Conservation (phyloP, 108 stramenopile species). For the Bacterosira constricta region DNA sequence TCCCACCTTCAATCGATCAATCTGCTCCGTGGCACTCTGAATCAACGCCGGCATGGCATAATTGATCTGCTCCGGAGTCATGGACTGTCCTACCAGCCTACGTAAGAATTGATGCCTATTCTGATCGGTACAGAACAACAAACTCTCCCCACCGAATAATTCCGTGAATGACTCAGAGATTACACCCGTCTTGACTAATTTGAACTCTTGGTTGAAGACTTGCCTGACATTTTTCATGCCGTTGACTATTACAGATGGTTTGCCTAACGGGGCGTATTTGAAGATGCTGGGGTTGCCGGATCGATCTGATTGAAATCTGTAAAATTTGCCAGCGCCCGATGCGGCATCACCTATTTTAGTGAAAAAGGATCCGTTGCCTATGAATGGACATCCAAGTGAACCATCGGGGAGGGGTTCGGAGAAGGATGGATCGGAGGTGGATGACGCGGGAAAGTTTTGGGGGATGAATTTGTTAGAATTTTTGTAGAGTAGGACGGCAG, state of each 20-base stretch:
- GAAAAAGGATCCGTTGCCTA: constrained; percentile 10
- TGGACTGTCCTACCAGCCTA: constrained; percentile 33
- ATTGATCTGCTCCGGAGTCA: constrained; percentile 42
- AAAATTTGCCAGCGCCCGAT: constrained; percentile 41
- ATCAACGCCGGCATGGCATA: constrained; percentile 38
- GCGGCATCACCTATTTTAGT: constrained; percentile 4
- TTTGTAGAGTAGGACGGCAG: constrained; percentile 19
- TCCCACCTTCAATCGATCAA: constrained; percentile 19
- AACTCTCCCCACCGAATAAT: constrained; percentile 21
- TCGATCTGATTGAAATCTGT: constrained; percentile 5
- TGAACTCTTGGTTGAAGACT: constrained; percentile 51
- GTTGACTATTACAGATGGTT: constrained; percentile 32
- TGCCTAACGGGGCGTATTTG: constrained; percentile 30
- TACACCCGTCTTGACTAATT: constrained; percentile 19
- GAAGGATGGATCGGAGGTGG: constrained; percentile 18
- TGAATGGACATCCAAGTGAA: constrained; percentile 22
- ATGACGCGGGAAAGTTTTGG: background rate
- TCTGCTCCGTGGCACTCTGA: constrained; percentile 20
- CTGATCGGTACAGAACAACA: constrained; percentile 24
- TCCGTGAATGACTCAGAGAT: background rate
- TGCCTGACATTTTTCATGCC: constrained; percentile 50
- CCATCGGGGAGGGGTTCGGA: constrained; percentile 33
- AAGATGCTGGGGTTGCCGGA: constrained; percentile 11
- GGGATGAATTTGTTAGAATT: constrained; percentile 16
- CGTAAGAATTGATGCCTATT: constrained; percentile 36